These are phyloP conservation scores for Inonotus hispidus DNA, from an alignment of 1,284 basidiomycete species.

Conservation along the genomic window DNA sequence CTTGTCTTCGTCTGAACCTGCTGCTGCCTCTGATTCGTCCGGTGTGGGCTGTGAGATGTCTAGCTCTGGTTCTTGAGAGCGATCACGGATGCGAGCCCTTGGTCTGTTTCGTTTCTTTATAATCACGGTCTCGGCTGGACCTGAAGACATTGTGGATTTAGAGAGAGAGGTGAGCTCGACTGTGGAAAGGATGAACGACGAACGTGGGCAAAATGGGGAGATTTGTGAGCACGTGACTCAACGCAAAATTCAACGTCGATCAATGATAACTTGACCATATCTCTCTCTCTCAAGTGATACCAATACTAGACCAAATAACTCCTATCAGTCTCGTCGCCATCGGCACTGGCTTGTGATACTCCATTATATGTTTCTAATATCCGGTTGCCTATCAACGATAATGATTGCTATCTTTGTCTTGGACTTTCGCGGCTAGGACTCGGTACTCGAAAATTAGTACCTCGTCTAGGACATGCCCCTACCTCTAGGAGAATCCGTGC, in stretches of 20 bases:
- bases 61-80: slow-evolving; percentile 34
- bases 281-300: background rate
- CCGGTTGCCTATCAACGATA: too few relatives aligned
- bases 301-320: background rate
- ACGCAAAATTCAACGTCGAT: background rate
- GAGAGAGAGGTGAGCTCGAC: background rate
- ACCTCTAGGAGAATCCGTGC: too few relatives aligned
- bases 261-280: background rate
- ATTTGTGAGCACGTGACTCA: background rate
- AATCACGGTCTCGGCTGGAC: slow-evolving; percentile 28
- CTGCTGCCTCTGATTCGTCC: slow-evolving; percentile 13
- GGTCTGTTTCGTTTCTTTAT: slow-evolving; percentile 64
- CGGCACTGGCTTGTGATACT: too few relatives aligned
- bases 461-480: too few relatives aligned
- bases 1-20: slow-evolving; percentile 37
- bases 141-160: background rate
- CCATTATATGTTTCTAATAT: too few relatives aligned
- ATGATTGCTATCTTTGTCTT: background rate
- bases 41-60: slow-evolving; percentile 23
- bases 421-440: background rate
- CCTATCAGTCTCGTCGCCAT: background rate
- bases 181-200: too few relatives aligned
- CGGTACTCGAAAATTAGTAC: too few relatives aligned
- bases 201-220: background rate
- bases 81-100: slow-evolving; percentile 43